Evolutionary conservation across 352 stramenopile species (phyloP), one percentile per base, ranked within the genome.

Genomic region (Aphanomyces astaci): DNA sequence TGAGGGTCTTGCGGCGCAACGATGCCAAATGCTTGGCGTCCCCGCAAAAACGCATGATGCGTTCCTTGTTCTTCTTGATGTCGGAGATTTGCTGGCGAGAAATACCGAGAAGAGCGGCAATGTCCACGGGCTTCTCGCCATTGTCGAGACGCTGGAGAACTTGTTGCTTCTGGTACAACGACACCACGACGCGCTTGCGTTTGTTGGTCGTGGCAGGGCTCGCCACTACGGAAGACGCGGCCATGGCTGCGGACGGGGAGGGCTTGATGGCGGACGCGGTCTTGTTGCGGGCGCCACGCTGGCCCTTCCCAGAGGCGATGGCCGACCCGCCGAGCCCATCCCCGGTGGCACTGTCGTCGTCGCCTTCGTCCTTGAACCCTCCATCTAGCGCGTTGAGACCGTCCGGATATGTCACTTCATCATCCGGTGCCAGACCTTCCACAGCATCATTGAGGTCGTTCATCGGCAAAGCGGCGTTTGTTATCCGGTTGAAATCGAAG

Each of bases 41-140:
- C 2, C 82, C 71, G 46, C 85, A 93, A 48, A 88, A 90, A 51
- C 79, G 75, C 63, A 93, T 62, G 63, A 93, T 93, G 33, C 85
- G 76, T 9, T 88, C 80, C 43, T 76, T 76, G 76, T 93, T 93
- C 71, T 92, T 93, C 75, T 93, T 93, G 66, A 93, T 92, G 68
- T 93, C 85, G 17, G 83, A 91, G 10, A 93, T 79, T 70, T 93
- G 85, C 70, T 93, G 85, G 0, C 85, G 78, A 48, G 78, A 88
- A 69, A 93, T 93, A 36, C 77, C 81, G 63, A 89, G 89, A 25
- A 75, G 62, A 0, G 73, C 72, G 9, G 85, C 80, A 73, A 93
- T 83, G 33, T 72, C 66, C 9, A 87, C 73, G 9, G 85, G 85
- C 66, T 82, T 79, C 45, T 93, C 85, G 40, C 85, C 82, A 17